phyloP scores from a whole-genome alignment of 192 early-diverging fungal genomes.

The Lobosporangium transversale region DNA sequence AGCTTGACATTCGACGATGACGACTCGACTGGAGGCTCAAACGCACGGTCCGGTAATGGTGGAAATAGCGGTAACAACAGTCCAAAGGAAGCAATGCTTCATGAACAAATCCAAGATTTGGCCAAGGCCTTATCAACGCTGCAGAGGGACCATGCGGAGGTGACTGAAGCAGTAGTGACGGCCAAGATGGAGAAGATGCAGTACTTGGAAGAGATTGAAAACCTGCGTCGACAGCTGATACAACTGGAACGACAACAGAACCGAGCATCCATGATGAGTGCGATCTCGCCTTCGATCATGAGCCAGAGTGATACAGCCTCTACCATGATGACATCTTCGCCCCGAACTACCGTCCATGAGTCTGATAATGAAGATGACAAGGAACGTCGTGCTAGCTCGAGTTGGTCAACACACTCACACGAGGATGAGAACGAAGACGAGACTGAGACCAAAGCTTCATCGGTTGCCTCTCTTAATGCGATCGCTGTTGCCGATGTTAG shows the following conservation, averaged over 20 bases:
- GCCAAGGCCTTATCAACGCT: slow-evolving; percentile 72
- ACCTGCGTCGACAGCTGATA: slow-evolving; percentile 58
- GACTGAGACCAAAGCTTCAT: slow-evolving; percentile 31
- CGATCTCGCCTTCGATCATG: slow-evolving; percentile 35
- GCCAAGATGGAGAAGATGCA: slow-evolving; percentile 65
- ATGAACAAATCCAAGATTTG: slow-evolving; percentile 68
- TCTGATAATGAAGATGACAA: slow-evolving; percentile 26
- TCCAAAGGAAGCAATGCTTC: slow-evolving; percentile 56
- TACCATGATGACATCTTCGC: slow-evolving; percentile 30
- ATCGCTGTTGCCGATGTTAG: background rate
- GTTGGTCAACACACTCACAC: slow-evolving; percentile 33
- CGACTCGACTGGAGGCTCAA: background rate
- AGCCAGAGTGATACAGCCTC: slow-evolving; percentile 49
- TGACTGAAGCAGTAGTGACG: slow-evolving; percentile 69
- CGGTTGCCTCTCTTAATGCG: slow-evolving; percentile 18
- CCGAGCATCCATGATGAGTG: slow-evolving; percentile 52
- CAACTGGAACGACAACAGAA: slow-evolving; percentile 61
- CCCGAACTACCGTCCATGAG: slow-evolving; percentile 16
- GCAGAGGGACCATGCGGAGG: slow-evolving; percentile 74
- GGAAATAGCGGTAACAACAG: no score
- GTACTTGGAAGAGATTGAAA: slow-evolving; percentile 59
- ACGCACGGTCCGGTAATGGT: background rate
- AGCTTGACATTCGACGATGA: slow-evolving; percentile 14
- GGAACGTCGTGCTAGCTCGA: slow-evolving; percentile 23
- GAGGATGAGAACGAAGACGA: slow-evolving; percentile 27